Base-by-base conservation (phyloP, 2,329 filamentous ascomycete species). In the Fusarium aywerte region DNA sequence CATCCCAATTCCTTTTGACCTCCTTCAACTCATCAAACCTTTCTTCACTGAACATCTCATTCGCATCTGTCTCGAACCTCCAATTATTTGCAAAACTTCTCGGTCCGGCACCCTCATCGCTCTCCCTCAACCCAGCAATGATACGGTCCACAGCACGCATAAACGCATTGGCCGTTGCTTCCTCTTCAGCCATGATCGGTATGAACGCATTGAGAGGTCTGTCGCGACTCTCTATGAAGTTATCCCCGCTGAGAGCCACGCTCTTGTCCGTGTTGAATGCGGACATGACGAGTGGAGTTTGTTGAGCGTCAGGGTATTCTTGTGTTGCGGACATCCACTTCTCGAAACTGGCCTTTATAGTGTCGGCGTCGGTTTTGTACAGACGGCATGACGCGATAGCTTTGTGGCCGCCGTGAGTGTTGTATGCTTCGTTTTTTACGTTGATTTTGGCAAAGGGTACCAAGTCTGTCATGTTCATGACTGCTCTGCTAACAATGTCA, bases 341-440 rank as follows among this genome's bases (percentile, higher is more conserved):
- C 0, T 69, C 39, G 36, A 75, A 78, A 1, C 48, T 64, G 1
- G 27, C 29, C 11, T 47, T 56, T n/a, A 79, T 68, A 4, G 63
- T 58, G 2, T 66, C 47, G 0, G n/a, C 8, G 0, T 58, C 36
- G 6, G 74, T 52, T 2, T 47, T 50, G 15, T 64, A 44, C 11
- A 77, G 36, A 4, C 74, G 70, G 0, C 64, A 67, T 9, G 72
- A 67, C 5, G 69, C 62, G 15, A 73, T 72, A 1, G 69, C 59
- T 48, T 79, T 79, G 29, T 70, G 71, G 0, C 76, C 77, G 4
- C 75, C 75, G 25, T 75, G 75, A 1, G 29, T 50, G 32, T 77
- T 75, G 4, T 70, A 29, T 1, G 63, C 39, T 0, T 73, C 70
- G 20, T 69, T 48, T 5, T 44, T 62, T 10, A 70, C 65, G 33